Base-by-base conservation (phyloP, 2,329 filamentous ascomycete species). In the Verticillium tricorpus region DNA sequence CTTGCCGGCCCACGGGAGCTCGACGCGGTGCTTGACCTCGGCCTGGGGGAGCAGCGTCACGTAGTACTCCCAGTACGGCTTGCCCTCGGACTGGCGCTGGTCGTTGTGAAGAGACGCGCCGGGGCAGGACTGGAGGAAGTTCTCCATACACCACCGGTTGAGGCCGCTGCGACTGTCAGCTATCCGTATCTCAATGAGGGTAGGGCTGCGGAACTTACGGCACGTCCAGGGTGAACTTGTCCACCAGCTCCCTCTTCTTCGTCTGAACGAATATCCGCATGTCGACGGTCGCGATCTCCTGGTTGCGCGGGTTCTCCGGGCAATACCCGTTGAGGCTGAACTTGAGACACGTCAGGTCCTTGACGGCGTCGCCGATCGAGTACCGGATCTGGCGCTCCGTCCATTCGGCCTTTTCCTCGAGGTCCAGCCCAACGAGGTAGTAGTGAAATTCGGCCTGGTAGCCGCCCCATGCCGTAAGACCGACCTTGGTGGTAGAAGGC, bases 401-500 rank as follows among this genome's bases (percentile, higher is more conserved):
- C 59, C 61, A 68, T 35, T 68, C 63, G 22, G 66, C 66, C 63
- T 69, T 69, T 58, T 67, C 60, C 34, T 66, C 62, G 15, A 69
- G 63, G 31, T 69, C 68, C 14, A 68, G 65, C 9, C 68, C 68
- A 28, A 60, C 60, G 3, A 68, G 61, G 31, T 67, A 62, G 61
- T 65, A 67, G 59, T 69, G 67, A 55, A 67, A 66, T 50, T 70
- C 68, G 25, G 69, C 68, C 57, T 70, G 67, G 58, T 64, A 71
- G 40, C 69, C 69, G 34, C 64, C 69, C 17, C 62, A 65, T 3
- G 64, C 66, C 2, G 68, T 69, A 50, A 71, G 64, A 40, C 68
- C 67, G 57, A 70, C 69, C 60, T 73, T 73, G 6, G 71, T 75
- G 8, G 72, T 75, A 3, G 69, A 64, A 8, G 73, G 72, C 14